Evolutionary conservation across 2,329 filamentous ascomycete genomes (phyloP).

Genomic region (Fusarium pilosicola): DNA sequence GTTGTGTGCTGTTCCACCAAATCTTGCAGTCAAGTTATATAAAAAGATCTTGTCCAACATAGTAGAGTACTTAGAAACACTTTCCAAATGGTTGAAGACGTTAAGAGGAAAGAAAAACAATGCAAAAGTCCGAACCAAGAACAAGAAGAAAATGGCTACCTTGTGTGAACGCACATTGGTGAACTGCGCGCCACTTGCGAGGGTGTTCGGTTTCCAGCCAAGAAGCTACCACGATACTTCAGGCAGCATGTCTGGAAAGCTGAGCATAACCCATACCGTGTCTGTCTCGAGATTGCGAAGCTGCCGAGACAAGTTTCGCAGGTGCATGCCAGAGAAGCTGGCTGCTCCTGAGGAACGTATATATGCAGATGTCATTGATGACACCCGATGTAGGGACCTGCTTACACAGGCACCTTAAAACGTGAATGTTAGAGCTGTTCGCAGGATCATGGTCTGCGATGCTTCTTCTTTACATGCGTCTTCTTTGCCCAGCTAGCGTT

Average conservation of each 20-base stretch:
- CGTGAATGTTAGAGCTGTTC: slow-evolving; percentile 35
- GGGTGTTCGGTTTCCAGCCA: background rate
- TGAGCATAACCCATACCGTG: background rate
- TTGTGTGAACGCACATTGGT: slow-evolving; percentile 5
- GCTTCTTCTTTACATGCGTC: slow-evolving; percentile 48
- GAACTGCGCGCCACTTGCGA: background rate
- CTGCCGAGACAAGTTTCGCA: slow-evolving; percentile 33
- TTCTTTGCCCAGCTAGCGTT: slow-evolving; percentile 62
- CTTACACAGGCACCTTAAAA: slow-evolving; percentile 36
- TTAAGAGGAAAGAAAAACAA: background rate
- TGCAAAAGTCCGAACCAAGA: slow-evolving; percentile 1
- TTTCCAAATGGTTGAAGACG: background rate
- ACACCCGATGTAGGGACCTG: slow-evolving; percentile 36
- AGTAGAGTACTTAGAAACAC: slow-evolving; percentile 1
- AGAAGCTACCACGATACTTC: background rate
- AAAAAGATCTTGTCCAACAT: slow-evolving; percentile 15
- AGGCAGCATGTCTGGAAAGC: slow-evolving; percentile 3
- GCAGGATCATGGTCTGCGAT: slow-evolving; percentile 27
- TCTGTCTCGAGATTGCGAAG: slow-evolving; percentile 23
- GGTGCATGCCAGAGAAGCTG: slow-evolving; percentile 22
- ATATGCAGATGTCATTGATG: slow-evolving; percentile 39
- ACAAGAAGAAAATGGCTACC: slow-evolving; percentile 13
- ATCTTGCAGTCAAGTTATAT: slow-evolving; percentile 10
- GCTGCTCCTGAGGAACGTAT: slow-evolving; percentile 46
- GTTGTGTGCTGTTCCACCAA: slow-evolving; percentile 41